phyloP scores from a whole-genome alignment of 139 green algal genomes.

The Nannochloris sp. region DNA sequence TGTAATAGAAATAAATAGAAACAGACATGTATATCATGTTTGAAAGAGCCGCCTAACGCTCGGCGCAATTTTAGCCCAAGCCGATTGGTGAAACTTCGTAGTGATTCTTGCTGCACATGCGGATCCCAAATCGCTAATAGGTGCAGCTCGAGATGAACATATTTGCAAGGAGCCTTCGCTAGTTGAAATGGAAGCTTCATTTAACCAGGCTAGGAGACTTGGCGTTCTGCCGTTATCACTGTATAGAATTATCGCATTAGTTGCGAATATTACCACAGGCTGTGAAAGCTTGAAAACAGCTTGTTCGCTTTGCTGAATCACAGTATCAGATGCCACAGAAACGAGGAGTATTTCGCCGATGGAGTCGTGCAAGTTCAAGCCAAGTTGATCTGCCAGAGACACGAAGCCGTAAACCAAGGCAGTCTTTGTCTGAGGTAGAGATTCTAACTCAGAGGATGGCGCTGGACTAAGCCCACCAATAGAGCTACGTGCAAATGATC shows the following conservation, averaged over 20 bases:
- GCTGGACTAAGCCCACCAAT: neutral
- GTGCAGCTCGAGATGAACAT: neutral
- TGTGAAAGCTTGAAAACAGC: neutral
- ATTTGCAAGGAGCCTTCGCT: neutral
- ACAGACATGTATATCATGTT: neutral
- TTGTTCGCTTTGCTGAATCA: neutral
- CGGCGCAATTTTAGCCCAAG: neutral
- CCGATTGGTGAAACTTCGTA: neutral
- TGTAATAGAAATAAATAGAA: neutral
- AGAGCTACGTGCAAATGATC: neutral
- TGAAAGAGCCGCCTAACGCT: neutral
- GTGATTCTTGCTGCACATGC: neutral
- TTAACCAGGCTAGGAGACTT: neutral
- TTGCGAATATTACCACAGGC: neutral
- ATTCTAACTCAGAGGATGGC: neutral
- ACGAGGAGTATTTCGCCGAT: neutral
- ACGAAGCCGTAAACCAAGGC: neutral
- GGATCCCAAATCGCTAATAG: neutral
- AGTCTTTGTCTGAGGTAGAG: neutral
- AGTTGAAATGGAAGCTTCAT: neutral
- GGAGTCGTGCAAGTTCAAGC: neutral
- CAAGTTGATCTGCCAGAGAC: neutral
- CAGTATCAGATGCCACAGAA: neutral
- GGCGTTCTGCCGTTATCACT: neutral
- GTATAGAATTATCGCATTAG: neutral